Percentiles rank a stretch among this genome's conserved stretches.
Evolutionary conservation across 805 yeast species (phyloP).

Genomic region (Ogataea paradorogensis): DNA sequence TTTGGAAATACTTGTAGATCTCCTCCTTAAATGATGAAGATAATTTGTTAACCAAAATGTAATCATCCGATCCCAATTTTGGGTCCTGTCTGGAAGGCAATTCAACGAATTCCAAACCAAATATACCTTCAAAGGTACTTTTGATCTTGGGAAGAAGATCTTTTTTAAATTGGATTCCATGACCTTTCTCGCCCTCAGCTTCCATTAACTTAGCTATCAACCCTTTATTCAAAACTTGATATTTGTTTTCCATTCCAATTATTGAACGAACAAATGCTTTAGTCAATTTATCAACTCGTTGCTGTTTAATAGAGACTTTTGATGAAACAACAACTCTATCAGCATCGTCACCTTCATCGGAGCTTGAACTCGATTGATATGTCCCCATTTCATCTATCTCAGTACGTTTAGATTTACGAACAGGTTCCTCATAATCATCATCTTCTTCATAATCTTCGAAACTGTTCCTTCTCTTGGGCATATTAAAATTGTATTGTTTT

Average conservation of each 20-base stretch:
- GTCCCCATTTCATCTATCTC: background rate
- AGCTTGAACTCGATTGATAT: conserved; percentile 1
- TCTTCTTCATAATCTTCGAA: conserved; percentile 8
- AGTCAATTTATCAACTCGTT: conserved; percentile 22
- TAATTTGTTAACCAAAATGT: conserved; percentile 24
- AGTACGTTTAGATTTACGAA: background rate
- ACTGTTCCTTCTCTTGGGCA: conserved; percentile 9
- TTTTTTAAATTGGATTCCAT: conserved; percentile 27
- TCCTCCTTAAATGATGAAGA: conserved; percentile 23
- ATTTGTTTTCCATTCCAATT: conserved; percentile 28
- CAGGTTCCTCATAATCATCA: conserved; percentile 12
- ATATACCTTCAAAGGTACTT: conserved; percentile 13
- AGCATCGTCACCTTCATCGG: conserved; percentile 5
- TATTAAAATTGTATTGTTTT: background rate
- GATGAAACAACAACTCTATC: conserved; percentile 4
- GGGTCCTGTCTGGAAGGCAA: conserved; percentile 13
- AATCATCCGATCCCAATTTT: conserved; percentile 20
- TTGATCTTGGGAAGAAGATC: conserved; percentile 23
- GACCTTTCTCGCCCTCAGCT: conserved; percentile 29
- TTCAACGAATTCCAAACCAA: conserved; percentile 29
- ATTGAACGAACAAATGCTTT: conserved; percentile 28
- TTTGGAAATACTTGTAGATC: conserved; percentile 17
- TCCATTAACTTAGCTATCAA: conserved; percentile 29
- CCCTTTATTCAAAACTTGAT: conserved; percentile 28
- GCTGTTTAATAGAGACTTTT: conserved; percentile 10